Base-by-base conservation (phyloP, 2,329 filamentous ascomycete species). In the Purpureocillium takamizusanense region DNA sequence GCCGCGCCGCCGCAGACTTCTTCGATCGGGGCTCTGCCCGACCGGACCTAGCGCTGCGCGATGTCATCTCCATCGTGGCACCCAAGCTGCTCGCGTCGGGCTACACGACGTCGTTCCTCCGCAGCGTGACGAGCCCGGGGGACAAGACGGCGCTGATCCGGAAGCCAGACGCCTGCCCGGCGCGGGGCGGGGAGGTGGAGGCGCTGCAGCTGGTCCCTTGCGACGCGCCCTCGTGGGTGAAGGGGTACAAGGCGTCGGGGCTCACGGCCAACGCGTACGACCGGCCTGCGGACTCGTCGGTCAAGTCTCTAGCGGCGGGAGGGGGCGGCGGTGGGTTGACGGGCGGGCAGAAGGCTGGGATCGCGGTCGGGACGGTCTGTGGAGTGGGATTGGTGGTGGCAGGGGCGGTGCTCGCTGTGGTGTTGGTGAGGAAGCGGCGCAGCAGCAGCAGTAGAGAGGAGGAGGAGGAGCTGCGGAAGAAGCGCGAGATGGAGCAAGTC, bases 1-100 rank as follows among this genome's bases (percentile, higher is more conserved):
- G n/a, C n/a, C n/a, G n/a, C 21, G 6, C 6, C 21, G 9, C 15
- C n/a, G 9, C 14, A 42, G 40, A 42, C 33, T 42, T 42, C 15
- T 39, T 39, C n/a, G 40, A 42, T 11, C 40, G 37, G 27, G 36
- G 40, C 21, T 17, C 16, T 7, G 40, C 40, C 7, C 40, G 40
- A 12, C 40, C 40, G 7, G 40, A 42, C n/a, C 33, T 39, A 2
- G 36, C 18, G 1, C 35, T 42, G 7, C 36, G 40, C 4, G 40
- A 42, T 12, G 7, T 42, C 16, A 39, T 39, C 2, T 33, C 36
- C 13, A 23, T 42, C 8, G 2, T 42, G 2, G 38, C 40, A 15
- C 40, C 35, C 4, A 25, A 25, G 21, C 21, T 25, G 9, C 21
- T 37, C 8, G 11, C 31, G 15, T 7, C 35, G 11, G n/a, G 15